phyloP scores from a whole-genome alignment of 495 filamentous ascomycete species.

The Hapsidospora chrysogenum region DNA sequence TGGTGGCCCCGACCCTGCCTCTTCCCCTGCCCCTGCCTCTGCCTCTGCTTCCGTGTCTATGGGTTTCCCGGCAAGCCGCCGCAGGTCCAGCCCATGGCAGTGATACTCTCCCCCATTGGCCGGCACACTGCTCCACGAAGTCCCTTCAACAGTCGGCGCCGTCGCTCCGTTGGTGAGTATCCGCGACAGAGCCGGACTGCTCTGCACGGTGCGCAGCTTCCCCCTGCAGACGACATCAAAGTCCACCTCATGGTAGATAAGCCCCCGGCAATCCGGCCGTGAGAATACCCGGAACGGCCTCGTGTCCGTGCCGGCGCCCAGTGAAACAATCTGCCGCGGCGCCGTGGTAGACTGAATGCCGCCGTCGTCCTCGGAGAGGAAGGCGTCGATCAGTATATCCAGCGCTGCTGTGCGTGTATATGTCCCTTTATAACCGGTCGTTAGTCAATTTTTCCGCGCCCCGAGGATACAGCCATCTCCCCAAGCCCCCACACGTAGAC shows the following conservation, averaged over 20 bases:
- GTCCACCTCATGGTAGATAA: conserved; percentile 87
- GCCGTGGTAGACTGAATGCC: conserved; percentile 5
- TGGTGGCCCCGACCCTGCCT: too few relatives aligned
- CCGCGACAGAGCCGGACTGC: conserved; percentile 10
- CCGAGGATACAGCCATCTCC: too few relatives aligned
- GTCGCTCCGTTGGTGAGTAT: conserved; percentile 12
- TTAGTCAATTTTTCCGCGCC: too few relatives aligned
- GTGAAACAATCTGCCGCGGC: conserved; percentile 72
- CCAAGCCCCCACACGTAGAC: too few relatives aligned
- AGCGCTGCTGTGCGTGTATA: conserved; percentile 83
- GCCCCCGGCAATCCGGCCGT: conserved; percentile 10
- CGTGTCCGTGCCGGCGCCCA: conserved; percentile 90
- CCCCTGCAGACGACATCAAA: conserved; percentile 55
- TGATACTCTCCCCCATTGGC: conserved; percentile 32
- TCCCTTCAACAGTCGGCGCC: conserved; percentile 2
- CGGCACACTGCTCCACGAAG: conserved; percentile 15
- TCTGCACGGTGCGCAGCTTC: conserved; percentile 31
- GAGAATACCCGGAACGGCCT: conserved; percentile 56
- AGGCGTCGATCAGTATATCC: conserved; percentile 57
- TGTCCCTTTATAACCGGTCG: conserved; percentile 45
- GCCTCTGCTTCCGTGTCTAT: background rate
- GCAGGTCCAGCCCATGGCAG: conserved; percentile 70
- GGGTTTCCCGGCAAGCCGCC: conserved; percentile 30
- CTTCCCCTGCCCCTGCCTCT: too few relatives aligned
- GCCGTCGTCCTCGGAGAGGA: conserved; percentile 31